Conservation (phyloP, 1,284 basidiomycete species). For the Schizophyllum amplum region DNA sequence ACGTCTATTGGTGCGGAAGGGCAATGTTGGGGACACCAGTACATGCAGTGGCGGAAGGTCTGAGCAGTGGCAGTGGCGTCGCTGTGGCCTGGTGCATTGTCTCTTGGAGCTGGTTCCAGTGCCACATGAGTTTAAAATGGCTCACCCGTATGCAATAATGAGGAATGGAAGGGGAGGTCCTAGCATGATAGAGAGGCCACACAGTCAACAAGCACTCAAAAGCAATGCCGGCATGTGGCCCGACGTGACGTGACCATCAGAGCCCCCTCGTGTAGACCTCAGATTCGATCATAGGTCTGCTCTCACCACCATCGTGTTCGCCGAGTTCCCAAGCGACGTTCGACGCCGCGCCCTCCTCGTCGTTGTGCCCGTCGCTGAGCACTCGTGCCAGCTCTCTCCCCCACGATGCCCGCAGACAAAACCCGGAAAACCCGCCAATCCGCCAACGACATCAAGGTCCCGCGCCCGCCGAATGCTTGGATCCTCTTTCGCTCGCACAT, state of each 20-base stretch:
- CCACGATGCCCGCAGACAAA: not conserved
- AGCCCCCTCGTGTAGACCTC: not conserved
- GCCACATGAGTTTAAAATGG: too few species aligned
- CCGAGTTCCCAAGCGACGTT: not conserved
- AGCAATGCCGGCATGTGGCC: too few species aligned
- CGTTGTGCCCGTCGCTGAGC: not conserved
- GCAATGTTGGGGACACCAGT: too few species aligned
- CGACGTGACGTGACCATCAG: not conserved
- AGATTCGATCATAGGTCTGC: not conserved
- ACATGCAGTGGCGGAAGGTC: too few species aligned
- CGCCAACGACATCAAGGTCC: slow-evolving; percentile 39
- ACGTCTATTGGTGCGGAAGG: not conserved
- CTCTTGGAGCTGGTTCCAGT: not conserved
- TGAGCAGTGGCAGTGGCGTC: not conserved
- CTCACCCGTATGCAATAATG: too few species aligned
- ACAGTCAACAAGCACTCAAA: too few species aligned
- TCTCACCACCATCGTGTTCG: not conserved
- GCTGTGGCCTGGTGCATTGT: not conserved
- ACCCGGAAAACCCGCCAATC: not conserved
- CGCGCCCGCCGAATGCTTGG: slow-evolving; percentile 83
- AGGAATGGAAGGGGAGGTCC: too few species aligned
- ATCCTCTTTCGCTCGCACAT: slow-evolving; percentile 71
- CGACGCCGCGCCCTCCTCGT: not conserved
- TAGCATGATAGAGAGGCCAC: too few species aligned
- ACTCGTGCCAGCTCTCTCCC: not conserved